phyloP scores from a whole-genome alignment of 2,329 filamentous ascomycete genomes.

The Pseudopithomyces chartarum region DNA sequence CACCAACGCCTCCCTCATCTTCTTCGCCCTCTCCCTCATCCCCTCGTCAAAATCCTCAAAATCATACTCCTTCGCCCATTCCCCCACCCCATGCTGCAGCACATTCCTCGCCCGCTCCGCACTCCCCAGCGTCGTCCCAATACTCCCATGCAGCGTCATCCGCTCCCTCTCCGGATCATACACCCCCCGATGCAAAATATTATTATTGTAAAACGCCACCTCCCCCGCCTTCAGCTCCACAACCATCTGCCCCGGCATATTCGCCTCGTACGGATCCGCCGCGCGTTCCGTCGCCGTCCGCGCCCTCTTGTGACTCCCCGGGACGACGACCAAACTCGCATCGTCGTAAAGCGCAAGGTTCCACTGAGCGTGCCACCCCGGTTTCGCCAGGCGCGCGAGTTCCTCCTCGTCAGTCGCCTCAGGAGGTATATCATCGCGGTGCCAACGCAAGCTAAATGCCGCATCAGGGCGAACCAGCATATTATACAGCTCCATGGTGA shows the following conservation, averaged over 20 bases:
- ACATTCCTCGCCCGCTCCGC: constrained; percentile 69
- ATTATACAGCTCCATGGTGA: constrained; percentile 90
- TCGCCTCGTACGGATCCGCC: constrained; percentile 67
- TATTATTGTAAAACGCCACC: constrained; percentile 87
- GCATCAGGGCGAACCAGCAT: constrained; percentile 74
- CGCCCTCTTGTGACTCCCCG: constrained; percentile 73
- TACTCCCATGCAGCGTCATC: constrained; percentile 74
- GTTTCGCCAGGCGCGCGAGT: constrained; percentile 60
- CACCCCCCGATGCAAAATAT: constrained; percentile 77
- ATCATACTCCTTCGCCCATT: constrained; percentile 66
- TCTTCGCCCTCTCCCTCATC: constrained; percentile 64
- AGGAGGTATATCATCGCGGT: constrained; percentile 80
- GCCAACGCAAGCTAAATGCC: constrained; percentile 80
- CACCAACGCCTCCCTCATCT: constrained; percentile 67
- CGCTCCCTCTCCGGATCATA: constrained; percentile 66
- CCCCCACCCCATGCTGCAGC: constrained; percentile 73
- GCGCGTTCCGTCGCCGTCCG: constrained; percentile 71
- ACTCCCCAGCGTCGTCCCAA: constrained; percentile 64
- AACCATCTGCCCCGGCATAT: constrained; percentile 66
- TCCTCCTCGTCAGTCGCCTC: constrained; percentile 71
- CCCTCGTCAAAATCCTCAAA: constrained; percentile 64
- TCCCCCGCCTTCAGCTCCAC: constrained; percentile 75
- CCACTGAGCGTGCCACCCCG: constrained; percentile 81
- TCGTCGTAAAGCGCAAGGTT: constrained; percentile 83
- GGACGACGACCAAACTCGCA: constrained; percentile 72